Conservation (phyloP, 2,329 filamentous ascomycete genomes). For the Capronia americana region DNA sequence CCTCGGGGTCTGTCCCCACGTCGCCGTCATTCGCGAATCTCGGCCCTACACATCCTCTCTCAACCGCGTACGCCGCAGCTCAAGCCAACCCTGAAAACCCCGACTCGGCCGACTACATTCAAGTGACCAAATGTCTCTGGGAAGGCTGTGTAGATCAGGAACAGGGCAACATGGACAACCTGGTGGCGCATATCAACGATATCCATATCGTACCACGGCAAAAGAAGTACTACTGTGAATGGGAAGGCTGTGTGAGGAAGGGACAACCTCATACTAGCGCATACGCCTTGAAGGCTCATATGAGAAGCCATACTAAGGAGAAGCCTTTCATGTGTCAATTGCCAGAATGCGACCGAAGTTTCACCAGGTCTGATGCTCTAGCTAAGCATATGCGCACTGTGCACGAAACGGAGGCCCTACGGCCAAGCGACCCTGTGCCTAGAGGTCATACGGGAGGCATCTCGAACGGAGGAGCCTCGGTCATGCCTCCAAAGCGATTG, state of each 20-base stretch:
- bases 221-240: conserved; percentile 98
- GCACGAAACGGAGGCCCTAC: conserved; percentile 91
- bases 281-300: conserved; percentile 94
- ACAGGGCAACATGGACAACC: conserved; percentile 77
- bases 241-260: conserved; percentile 87
- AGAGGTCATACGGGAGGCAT: conserved; percentile 48
- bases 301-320: conserved; percentile 96
- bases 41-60: conserved; percentile 45
- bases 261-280: conserved; percentile 91
- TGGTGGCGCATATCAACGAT: conserved; percentile 85
- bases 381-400: conserved; percentile 99
- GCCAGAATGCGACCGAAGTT: conserved; percentile 95
- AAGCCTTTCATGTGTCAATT: conserved; percentile 98
- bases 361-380: conserved; percentile 92
- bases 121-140: conserved; percentile 80
- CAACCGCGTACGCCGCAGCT: conserved; percentile 43
- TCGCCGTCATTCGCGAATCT: conserved; percentile 70
- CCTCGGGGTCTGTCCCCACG: conserved; percentile 80
- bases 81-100: conserved; percentile 41
- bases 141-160: conserved; percentile 75
- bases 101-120: conserved; percentile 46
- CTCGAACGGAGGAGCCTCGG: conserved; percentile 35
- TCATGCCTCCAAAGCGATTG: conserved; percentile 32
- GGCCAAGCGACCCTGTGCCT: conserved; percentile 63
- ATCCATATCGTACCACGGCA: conserved; percentile 92